These are phyloP conservation scores for Lichenothelia convexa DNA, from an alignment of 495 filamentous ascomycete genomes.

Conservation along the genomic window DNA sequence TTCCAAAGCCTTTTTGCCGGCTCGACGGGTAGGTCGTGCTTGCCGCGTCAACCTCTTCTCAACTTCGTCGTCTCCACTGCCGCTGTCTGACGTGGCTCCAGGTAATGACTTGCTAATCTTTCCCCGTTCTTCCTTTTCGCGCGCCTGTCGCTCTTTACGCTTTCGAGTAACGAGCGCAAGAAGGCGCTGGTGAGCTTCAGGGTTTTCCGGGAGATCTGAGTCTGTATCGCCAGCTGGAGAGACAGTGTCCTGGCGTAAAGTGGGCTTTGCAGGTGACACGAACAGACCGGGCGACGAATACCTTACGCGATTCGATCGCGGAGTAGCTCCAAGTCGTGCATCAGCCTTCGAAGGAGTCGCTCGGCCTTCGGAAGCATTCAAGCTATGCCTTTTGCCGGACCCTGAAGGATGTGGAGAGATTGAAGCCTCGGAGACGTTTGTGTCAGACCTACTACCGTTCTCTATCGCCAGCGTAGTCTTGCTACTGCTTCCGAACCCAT, in stretches of 20 bases:
- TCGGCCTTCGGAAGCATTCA: no score
- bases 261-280: not conserved
- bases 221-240: not conserved
- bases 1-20: conserved; percentile 89
- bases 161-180: conserved; percentile 12
- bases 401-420: not conserved
- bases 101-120: not conserved
- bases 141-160: conserved; percentile 8
- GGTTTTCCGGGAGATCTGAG: not conserved
- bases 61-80: conserved; percentile 39
- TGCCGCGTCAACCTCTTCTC: conserved; percentile 43
- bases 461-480: not conserved
- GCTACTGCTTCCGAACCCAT: no score
- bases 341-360: no score
- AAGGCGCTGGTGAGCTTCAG: conserved; percentile 1
- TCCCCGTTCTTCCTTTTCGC: conserved; percentile 6
- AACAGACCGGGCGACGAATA: not conserved
- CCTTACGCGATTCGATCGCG: not conserved
- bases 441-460: not conserved
- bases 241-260: not conserved
- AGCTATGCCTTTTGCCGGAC: not conserved
- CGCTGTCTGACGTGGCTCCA: conserved; percentile 18
- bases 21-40: conserved; percentile 57
- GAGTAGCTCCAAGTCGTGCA: not conserved
- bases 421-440: not conserved